A percentile compares a stretch with the other conserved stretches of the same genome.
These are phyloP conservation scores for Metschnikowia koreensis DNA, from an alignment of 805 yeast species.

Conservation along the genomic window DNA sequence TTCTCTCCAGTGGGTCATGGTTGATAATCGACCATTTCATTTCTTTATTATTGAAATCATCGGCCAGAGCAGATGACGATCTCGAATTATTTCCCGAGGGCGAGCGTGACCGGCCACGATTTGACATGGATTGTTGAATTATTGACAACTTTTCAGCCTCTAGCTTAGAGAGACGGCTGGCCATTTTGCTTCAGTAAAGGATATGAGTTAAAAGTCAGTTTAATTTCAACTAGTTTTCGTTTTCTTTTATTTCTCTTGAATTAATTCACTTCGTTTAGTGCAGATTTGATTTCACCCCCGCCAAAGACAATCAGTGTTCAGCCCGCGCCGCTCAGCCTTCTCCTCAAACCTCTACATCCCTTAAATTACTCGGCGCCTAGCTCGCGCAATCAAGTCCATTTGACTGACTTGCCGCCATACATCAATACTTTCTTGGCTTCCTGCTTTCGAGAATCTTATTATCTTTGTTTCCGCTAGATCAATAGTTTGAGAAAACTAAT, in stretches of 20 bases:
- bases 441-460: too few relatives aligned
- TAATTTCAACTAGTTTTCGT: background rate
- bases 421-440: too few relatives aligned
- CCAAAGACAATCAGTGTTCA: background rate
- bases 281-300: background rate
- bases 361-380: slow-evolving; percentile 1
- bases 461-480: too few relatives aligned
- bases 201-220: too few relatives aligned
- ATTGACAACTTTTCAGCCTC: slow-evolving; percentile 44
- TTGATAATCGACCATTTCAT: slow-evolving; percentile 64
- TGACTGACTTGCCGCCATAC: too few relatives aligned
- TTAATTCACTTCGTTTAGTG: background rate
- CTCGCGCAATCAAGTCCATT: background rate
- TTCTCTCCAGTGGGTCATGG: slow-evolving; percentile 72
- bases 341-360: slow-evolving; percentile 3
- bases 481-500: too few relatives aligned
- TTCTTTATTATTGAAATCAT: slow-evolving; percentile 37
- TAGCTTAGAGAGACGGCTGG: slow-evolving; percentile 35
- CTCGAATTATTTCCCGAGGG: slow-evolving; percentile 33
- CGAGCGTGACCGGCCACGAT: slow-evolving; percentile 38
- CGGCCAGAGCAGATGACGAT: slow-evolving; percentile 36
- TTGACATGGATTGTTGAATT: slow-evolving; percentile 36
- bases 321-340: slow-evolving; percentile 1
- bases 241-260: too few relatives aligned
- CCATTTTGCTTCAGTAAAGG: slow-evolving; percentile 20